Percentiles rank a stretch among this genome's conserved stretches.
These are phyloP conservation scores for Claviceps humidiphila DNA, from an alignment of 2,329 filamentous ascomycete species.

Conservation along the genomic window DNA sequence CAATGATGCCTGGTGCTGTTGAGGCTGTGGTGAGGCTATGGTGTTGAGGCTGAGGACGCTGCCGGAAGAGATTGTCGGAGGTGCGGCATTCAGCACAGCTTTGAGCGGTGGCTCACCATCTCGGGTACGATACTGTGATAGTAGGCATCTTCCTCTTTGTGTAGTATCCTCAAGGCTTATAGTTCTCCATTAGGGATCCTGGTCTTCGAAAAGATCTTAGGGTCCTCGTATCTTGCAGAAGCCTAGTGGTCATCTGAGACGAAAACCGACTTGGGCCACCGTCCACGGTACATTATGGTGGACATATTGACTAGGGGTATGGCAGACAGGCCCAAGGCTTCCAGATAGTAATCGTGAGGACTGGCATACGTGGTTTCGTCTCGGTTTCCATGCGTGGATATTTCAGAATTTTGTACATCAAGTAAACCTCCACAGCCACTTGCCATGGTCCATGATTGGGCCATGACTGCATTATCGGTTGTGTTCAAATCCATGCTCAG, in stretches of 20 bases:
- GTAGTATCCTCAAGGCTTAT: not conserved
- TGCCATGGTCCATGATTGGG: not conserved
- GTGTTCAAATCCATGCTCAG: constrained; percentile 39
- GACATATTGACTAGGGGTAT: not conserved
- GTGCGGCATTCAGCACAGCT: too few relatives aligned
- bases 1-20: not conserved
- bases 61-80: too few relatives aligned
- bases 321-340: not conserved
- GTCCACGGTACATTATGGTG: constrained; percentile 34
- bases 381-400: too few relatives aligned
- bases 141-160: not conserved
- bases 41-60: too few relatives aligned
- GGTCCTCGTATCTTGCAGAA: constrained; percentile 55
- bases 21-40: too few relatives aligned
- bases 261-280: constrained; percentile 57
- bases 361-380: not conserved
- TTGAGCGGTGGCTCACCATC: not conserved
- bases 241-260: constrained; percentile 47
- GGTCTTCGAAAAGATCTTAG: not conserved
- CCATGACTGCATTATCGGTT: not conserved
- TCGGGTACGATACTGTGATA: not conserved
- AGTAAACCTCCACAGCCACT: not conserved
- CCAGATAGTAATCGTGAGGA: not conserved
- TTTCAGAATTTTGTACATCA: not conserved
- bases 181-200: not conserved